These are phyloP conservation scores for Saccharomycopsis capsularis DNA, from an alignment of 805 yeast genomes.

Conservation along the genomic window DNA sequence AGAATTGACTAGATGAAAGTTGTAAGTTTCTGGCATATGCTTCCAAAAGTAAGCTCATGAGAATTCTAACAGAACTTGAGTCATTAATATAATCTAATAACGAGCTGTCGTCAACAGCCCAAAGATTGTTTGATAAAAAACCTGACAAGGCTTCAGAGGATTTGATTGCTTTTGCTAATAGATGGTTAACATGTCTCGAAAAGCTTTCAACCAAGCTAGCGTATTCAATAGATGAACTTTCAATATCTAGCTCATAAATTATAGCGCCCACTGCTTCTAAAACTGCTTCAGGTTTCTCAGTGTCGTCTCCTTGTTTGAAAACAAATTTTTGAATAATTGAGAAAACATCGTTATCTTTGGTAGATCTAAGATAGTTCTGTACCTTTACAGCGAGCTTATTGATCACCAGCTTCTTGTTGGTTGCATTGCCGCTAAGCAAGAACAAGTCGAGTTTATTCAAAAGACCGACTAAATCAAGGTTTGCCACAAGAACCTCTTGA, in stretches of 20 bases:
- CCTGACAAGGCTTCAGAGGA: background rate
- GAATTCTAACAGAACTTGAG: no score
- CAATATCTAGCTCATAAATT: background rate
- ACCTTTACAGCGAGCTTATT: background rate
- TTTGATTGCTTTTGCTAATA: background rate
- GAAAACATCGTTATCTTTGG: background rate
- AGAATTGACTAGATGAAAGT: background rate
- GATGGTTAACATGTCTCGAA: background rate
- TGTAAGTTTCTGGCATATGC: background rate
- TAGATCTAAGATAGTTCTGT: slow-evolving; percentile 4
- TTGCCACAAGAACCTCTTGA: slow-evolving; percentile 9
- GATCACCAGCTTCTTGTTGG: background rate
- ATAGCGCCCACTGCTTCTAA: background rate
- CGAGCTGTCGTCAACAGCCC: slow-evolving; percentile 1
- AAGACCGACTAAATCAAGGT: slow-evolving; percentile 14
- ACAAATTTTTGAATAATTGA: slow-evolving; percentile 6
- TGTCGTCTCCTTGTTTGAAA: no score
- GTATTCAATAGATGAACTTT: background rate
- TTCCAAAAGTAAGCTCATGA: background rate
- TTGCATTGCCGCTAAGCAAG: no score
- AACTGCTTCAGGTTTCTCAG: background rate
- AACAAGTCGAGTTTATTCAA: background rate
- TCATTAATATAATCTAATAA: no score
- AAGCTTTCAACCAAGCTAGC: background rate
- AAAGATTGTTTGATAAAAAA: background rate